phyloP scores from a whole-genome alignment of 192 early-diverging fungal species.

The Diversispora epigaea region DNA sequence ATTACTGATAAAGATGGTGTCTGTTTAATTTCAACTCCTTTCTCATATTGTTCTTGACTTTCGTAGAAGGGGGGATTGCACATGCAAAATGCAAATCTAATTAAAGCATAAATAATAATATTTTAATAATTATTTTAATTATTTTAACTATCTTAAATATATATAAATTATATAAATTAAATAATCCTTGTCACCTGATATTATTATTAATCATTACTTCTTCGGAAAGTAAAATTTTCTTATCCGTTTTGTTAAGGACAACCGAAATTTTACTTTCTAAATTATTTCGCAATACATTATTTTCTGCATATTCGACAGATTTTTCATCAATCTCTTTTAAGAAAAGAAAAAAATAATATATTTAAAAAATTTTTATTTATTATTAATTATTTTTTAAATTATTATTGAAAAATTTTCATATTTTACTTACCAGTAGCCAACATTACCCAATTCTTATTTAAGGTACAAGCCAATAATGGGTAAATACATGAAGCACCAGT shows the following conservation, averaged over 20 bases:
- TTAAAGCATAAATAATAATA: not conserved
- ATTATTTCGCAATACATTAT: constrained; percentile 67
- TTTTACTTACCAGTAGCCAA: constrained; percentile 61
- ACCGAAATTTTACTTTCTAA: constrained; percentile 59
- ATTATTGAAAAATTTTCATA: not conserved
- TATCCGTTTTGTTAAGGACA: constrained; percentile 41
- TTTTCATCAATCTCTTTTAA: constrained; percentile 62
- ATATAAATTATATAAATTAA: not conserved
- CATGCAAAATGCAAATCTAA: constrained; percentile 73
- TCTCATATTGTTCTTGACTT: constrained; percentile 55
- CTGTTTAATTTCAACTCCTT: constrained; percentile 52
- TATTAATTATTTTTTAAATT: not conserved
- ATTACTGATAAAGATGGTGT: constrained; percentile 37
- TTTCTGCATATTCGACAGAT: constrained; percentile 59
- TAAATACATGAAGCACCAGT: constrained; percentile 92
- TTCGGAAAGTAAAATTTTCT: constrained; percentile 25
- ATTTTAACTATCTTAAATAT: too few species aligned
- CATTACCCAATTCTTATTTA: constrained; percentile 63
- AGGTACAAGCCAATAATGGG: constrained; percentile 70
- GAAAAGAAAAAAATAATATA: not conserved
- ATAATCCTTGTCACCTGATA: not conserved
- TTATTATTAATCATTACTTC: constrained; percentile 1
- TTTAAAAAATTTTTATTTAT: not conserved
- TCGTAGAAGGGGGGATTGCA: constrained; percentile 92
- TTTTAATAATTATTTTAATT: not conserved